These are phyloP conservation scores for Artemisia tridentata DNA, from an alignment of 129 eudicot species.

Conservation along the genomic window DNA sequence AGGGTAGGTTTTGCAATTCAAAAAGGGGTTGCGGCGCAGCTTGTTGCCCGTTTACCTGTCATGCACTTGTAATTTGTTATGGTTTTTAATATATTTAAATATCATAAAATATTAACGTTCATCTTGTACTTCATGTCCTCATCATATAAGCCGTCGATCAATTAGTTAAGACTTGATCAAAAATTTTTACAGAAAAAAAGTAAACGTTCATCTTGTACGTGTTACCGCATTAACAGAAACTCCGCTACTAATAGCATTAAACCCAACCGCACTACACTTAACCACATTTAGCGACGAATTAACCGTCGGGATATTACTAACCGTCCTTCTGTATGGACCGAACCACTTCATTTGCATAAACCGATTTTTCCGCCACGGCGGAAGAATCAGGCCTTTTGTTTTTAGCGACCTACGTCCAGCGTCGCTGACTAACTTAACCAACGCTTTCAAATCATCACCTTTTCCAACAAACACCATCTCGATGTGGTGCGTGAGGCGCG, in stretches of 20 bases:
- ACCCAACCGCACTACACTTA: constrained; percentile 68
- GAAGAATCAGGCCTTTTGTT: constrained; percentile 48
- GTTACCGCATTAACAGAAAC: constrained; percentile 45
- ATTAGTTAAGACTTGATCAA: neutral
- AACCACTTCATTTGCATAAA: constrained; percentile 92
- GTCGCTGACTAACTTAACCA: constrained; percentile 49
- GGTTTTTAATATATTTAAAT: no score
- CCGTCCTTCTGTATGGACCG: constrained; percentile 67
- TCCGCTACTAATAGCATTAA: constrained; percentile 51
- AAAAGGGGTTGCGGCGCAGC: no score
- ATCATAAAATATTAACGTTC: neutral
- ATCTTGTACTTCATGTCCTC: neutral
- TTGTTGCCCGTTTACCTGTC: no score
- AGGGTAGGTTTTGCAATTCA: no score
- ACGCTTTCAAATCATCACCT: constrained; percentile 46
- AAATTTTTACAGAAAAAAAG: no score
- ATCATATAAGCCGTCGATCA: neutral
- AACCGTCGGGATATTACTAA: constrained; percentile 35
- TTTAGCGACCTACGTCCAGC: constrained; percentile 55
- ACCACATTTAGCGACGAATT: constrained; percentile 22
- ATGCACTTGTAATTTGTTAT: no score
- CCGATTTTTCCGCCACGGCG: constrained; percentile 92
- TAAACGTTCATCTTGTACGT: constrained; percentile 52
- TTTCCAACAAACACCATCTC: constrained; percentile 65
- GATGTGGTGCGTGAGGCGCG: constrained; percentile 18